Evolutionary conservation across 306 rosid genomes (phyloP), one percentile per base, ranked within the genome.

Genomic region (Myrica gale): DNA sequence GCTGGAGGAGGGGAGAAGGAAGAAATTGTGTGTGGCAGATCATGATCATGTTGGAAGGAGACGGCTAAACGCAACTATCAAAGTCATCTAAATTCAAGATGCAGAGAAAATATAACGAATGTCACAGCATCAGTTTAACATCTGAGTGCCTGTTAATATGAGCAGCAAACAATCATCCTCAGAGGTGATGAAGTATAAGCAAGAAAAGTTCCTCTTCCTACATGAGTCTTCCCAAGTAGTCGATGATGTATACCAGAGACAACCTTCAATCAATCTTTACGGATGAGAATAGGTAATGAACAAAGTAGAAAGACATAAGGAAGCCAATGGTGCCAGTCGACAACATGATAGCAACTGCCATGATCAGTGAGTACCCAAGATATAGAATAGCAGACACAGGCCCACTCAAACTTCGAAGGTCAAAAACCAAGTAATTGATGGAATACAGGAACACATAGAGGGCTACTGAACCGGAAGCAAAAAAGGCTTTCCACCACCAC

Each of bases 401-500:
- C 63, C 98, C 98, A 55, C 98, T 93, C 91, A 93, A 83, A 86
- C 98, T 93, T 87, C 88, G 96, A 82, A 93, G 88, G 81, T 93
- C 97, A 57, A 93, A 93, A 71, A 93, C 91, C 89, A 93, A 68
- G 93, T 93, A 93, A 83, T 93, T 92, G 82, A 93, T 90, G 81
- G 98, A 91, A 87, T 93, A 93, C 78, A 93, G 73, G 84, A 93
- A 93, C 82, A 93, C 96, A 48, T 93, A 93, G 48, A 93, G 85
- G 53, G 97, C 80, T 63, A 93, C 98, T 17, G 98, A 91, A 66
- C 98, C 98, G 1, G 98, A 91, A 42, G 98, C 98, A 57, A 83
- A 93, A 89, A 93, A 93, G 72, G 98, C 92, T 85, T 93, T 93
- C 98, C 98, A 93, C 98, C 98, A 93, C 98, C 98, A 93, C 51